Base-by-base conservation (phyloP, 2,329 filamentous ascomycete species). In the Delphinella strobiligena region DNA sequence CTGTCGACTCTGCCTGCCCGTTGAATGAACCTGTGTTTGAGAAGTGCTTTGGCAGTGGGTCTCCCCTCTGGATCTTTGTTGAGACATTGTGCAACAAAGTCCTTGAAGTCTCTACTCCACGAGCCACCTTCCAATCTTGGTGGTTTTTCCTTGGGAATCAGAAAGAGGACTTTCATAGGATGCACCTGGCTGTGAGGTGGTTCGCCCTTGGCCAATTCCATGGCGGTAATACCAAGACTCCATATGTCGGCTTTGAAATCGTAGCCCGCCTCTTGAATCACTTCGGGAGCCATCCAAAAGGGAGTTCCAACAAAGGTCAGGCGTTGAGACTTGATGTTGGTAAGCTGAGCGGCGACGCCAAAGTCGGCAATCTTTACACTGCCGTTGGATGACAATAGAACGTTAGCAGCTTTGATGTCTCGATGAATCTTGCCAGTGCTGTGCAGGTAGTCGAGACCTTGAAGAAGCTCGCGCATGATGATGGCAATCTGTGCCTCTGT, bases 231-330 rank as follows among this genome's bases (percentile, higher is more conserved):
- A 5, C 87, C 87, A 33, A 94, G 63, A 0, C 85, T 93, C 87
- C 87, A 94, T 42, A 94, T 87, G 54, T 94, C 87, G 4, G 87
- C 87, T 61, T 91, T 91, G 66, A 85, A 91, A 59, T 89, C 86
- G 49, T 80, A 80, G 31, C 75, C 75, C 47, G 84, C 77, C 61
- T 93, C 86, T 58, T 93, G 81, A 49, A 94, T 94, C 27, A 94
- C 87, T 56, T 94, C 87, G 1, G 87, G 87, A 1, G 87, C 87
- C 87, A 94, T 93, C 87, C 87, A 94, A 56, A 93, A 94, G 0
- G 91, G 91, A 0, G 89, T 96, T 15, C 91, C 91, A 15, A 98
- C 91, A 54, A 98, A 96, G 0, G 91, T 98, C 61, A 96, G 89
- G 40, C 91, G 78, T 60, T 95, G 87, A 2, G 89, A 95, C 63